phyloP scores from a whole-genome alignment of 495 filamentous ascomycete genomes.

The Annulohypoxylon maeteangense region DNA sequence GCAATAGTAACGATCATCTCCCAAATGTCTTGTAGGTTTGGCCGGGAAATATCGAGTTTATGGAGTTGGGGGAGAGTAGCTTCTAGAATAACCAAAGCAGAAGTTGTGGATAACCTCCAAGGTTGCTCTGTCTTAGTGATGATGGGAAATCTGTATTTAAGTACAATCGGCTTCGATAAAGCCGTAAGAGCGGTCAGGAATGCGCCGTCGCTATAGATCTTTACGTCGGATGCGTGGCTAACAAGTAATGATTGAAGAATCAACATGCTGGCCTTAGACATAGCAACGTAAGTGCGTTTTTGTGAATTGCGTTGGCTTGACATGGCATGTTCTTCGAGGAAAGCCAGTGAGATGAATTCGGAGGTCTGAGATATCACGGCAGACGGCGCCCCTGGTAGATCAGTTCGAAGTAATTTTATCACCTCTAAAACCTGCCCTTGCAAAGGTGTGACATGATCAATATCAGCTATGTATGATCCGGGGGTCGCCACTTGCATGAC shows the following conservation, averaged over 20 bases:
- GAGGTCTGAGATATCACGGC: slow-evolving; percentile 74
- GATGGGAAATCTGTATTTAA: slow-evolving; percentile 77
- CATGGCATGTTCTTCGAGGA: slow-evolving; percentile 51
- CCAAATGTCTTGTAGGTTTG: slow-evolving; percentile 66
- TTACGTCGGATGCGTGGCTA: slow-evolving; percentile 67
- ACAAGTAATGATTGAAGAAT: slow-evolving; percentile 72
- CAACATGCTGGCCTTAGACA: slow-evolving; percentile 80
- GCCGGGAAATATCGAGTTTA: slow-evolving; percentile 60
- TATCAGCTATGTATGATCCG: slow-evolving; percentile 81
- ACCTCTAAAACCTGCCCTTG: slow-evolving; percentile 79
- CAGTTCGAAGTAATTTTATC: slow-evolving; percentile 75
- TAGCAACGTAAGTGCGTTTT: slow-evolving; percentile 82
- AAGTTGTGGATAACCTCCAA: slow-evolving; percentile 82
- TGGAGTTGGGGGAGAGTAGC: slow-evolving; percentile 71
- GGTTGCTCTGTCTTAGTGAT: slow-evolving; percentile 67
- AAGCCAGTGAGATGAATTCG: slow-evolving; percentile 75
- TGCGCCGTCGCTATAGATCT: slow-evolving; percentile 73
- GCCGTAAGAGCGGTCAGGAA: slow-evolving; percentile 69
- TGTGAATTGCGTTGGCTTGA: slow-evolving; percentile 47
- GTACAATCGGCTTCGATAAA: slow-evolving; percentile 71
- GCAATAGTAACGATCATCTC: slow-evolving; percentile 66
- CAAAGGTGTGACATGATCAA: slow-evolving; percentile 83
- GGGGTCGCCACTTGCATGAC: slow-evolving; percentile 69
- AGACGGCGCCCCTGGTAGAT: slow-evolving; percentile 72
- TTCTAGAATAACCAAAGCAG: slow-evolving; percentile 73